These are phyloP conservation scores for Anthoceros angustus DNA, from an alignment of 225 moss, liverwort and hornwort species.

Conservation along the genomic window DNA sequence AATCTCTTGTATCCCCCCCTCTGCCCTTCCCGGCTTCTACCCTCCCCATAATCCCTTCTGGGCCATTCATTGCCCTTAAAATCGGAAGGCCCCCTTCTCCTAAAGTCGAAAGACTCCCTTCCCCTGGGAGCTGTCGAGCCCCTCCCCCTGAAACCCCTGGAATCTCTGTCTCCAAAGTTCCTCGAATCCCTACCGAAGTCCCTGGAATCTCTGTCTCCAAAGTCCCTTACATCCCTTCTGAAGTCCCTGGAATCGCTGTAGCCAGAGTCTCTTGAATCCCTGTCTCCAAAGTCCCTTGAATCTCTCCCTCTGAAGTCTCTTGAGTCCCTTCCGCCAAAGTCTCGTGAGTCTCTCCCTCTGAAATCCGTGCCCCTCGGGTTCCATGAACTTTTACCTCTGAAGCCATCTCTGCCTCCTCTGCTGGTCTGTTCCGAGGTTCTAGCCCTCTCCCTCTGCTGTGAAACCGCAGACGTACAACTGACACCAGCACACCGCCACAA, in stretches of 20 bases:
- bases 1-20: slow-evolving; percentile 20
- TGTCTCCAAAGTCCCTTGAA: neutral
- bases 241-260: neutral
- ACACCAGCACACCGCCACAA: too few species aligned
- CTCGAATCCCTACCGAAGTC: too few species aligned
- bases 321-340: too few species aligned
- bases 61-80: neutral
- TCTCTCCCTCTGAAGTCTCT: too few species aligned
- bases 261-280: neutral
- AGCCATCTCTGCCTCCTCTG: neutral
- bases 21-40: slow-evolving; percentile 12
- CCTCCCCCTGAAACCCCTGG: neutral
- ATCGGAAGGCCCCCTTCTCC: neutral
- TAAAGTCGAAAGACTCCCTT: neutral
- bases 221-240: neutral
- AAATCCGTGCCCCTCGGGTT: neutral
- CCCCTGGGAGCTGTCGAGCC: neutral
- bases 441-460: too few species aligned
- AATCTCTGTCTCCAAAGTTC: neutral
- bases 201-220: neutral
- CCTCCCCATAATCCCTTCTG: neutral
- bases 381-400: neutral
- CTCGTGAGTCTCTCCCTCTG: too few species aligned
- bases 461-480: too few species aligned
- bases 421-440: neutral